Evolutionary conservation across 1,284 basidiomycete genomes (phyloP).

Genomic region (Kalmanozyma brasiliensis): DNA sequence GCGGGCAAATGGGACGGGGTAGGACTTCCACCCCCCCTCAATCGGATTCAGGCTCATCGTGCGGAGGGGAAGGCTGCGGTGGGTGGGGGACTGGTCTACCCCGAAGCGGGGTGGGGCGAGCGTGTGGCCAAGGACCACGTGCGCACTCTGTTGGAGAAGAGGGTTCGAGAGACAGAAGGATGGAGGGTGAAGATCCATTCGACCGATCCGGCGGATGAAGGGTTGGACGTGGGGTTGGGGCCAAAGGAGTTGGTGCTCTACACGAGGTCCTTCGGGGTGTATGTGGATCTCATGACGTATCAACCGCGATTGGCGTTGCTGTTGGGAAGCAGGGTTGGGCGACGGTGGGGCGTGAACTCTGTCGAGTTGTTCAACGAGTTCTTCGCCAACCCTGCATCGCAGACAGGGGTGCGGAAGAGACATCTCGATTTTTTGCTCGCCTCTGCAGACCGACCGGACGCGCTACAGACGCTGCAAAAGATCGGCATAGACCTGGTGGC

Average conservation of each 20-base stretch:
- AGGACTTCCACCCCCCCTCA: slow-evolving; percentile 41
- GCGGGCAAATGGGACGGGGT: slow-evolving; percentile 14
- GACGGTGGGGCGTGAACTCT: slow-evolving; percentile 68
- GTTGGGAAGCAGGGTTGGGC: slow-evolving; percentile 58
- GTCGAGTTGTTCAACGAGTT: slow-evolving; percentile 70
- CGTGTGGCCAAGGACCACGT: slow-evolving; percentile 22
- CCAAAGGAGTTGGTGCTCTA: slow-evolving; percentile 60
- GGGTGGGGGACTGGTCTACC: slow-evolving; percentile 25
- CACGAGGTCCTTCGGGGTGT: slow-evolving; percentile 73
- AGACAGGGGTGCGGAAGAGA: slow-evolving; percentile 4
- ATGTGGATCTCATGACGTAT: slow-evolving; percentile 72
- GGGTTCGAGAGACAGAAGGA: slow-evolving; percentile 16
- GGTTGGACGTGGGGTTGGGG: background rate
- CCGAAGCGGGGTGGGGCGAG: slow-evolving; percentile 24
- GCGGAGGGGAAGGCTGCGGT: background rate
- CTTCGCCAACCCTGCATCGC: slow-evolving; percentile 22
- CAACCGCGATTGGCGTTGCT: slow-evolving; percentile 71
- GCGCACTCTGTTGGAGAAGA: background rate
- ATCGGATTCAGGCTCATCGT: slow-evolving; percentile 45
- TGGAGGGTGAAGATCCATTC: slow-evolving; percentile 19
- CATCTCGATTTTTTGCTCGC: slow-evolving; percentile 35
- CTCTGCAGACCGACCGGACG: slow-evolving; percentile 66
- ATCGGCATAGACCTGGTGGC: slow-evolving; percentile 68
- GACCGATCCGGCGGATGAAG: slow-evolving; percentile 33
- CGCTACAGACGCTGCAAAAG: slow-evolving; percentile 67